These are phyloP conservation scores for Fusarium sp. DNA, from an alignment of 2,329 filamentous ascomycete species.

Conservation along the genomic window DNA sequence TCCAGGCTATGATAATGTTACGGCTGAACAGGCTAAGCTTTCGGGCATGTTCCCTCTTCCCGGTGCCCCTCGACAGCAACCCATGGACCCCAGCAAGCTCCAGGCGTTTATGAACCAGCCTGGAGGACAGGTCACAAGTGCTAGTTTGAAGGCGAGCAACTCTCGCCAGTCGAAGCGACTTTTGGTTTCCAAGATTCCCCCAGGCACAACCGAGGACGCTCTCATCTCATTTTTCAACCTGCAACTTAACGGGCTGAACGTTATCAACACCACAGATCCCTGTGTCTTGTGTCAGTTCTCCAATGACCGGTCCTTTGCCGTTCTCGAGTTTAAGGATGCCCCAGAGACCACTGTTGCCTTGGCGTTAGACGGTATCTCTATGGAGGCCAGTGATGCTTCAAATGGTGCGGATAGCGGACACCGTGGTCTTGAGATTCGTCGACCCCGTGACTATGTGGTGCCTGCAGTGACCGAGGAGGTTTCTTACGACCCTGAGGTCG, in stretches of 20 bases:
- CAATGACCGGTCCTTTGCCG: conserved; percentile 81
- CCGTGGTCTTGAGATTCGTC: conserved; percentile 77
- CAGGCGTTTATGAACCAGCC: conserved; percentile 97
- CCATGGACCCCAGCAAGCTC: conserved; percentile 93
- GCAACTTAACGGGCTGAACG: conserved; percentile 95
- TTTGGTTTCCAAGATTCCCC: conserved; percentile 85
- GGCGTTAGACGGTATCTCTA: conserved; percentile 88
- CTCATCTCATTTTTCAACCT: conserved; percentile 92
- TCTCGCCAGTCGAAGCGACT: conserved; percentile 95
- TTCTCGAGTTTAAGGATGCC: conserved; percentile 90
- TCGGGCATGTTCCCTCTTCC: conserved; percentile 99
- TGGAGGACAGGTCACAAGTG: conserved; percentile 74
- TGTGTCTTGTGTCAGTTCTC: conserved; percentile 87
- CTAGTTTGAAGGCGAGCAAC: conserved; percentile 91
- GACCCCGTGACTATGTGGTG: conserved; percentile 97
- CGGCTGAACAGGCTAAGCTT: conserved; percentile 96
- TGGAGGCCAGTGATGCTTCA: conserved; percentile 77
- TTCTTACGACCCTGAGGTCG: conserved; percentile 78
- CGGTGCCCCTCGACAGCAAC: conserved; percentile 92
- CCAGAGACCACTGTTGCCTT: conserved; percentile 91
- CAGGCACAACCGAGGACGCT: conserved; percentile 78
- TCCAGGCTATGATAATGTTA: conserved; percentile 97
- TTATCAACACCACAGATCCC: conserved; percentile 84
- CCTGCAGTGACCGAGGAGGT: conserved; percentile 81
- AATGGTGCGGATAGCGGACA: conserved; percentile 66